Base-by-base conservation (phyloP, 1,139 yeast species). In the Zygosaccharomyces pseudobailii region DNA sequence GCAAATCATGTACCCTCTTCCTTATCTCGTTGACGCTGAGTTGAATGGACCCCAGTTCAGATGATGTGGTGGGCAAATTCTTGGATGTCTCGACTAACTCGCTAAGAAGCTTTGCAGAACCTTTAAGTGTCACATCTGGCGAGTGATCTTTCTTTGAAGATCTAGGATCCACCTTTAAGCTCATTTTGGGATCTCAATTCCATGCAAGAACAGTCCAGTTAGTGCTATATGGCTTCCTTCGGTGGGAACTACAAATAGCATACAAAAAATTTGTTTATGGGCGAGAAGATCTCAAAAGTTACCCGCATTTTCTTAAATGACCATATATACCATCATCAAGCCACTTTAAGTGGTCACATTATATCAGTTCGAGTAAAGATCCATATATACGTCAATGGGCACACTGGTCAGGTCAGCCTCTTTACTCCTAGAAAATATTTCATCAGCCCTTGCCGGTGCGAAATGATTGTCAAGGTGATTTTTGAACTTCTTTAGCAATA, bases 1-100 rank as follows among this genome's bases (percentile, higher is more conserved):
- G 75, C 56, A 86, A 70, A 48, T 76, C 77, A 49, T 73, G 74
- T 0, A 95, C 84, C 53, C 86, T 80, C 55, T 83, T 77, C 57
- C 82, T 82, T 57, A 90, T 79, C 69, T 89, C 97, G 53, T 76
- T 78, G 50, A 89, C 74, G 10, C 95, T 87, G 51, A 65, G 49
- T 46, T 62, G 61, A 35, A 65, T 62, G 5, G 66, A 58, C 10
- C 67, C 68, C 27, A 62, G 48, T 40, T 62, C 66, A 7, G 68
- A 64, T 1, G 62, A 56, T 3, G 63, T 55, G 1, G 62, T 51
- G 2, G 68, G 67, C 39, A 65, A 47, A 42, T 58, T 61, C 38
- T 58, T 61, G 4, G 66, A 61, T 3, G 63, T 56, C 42, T 62
- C 68, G 8, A 63, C 45, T 37, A 63, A 47, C 19, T 61, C 65